Base-by-base conservation (phyloP, 352 stramenopile species). In the Aphanomyces invadans region DNA sequence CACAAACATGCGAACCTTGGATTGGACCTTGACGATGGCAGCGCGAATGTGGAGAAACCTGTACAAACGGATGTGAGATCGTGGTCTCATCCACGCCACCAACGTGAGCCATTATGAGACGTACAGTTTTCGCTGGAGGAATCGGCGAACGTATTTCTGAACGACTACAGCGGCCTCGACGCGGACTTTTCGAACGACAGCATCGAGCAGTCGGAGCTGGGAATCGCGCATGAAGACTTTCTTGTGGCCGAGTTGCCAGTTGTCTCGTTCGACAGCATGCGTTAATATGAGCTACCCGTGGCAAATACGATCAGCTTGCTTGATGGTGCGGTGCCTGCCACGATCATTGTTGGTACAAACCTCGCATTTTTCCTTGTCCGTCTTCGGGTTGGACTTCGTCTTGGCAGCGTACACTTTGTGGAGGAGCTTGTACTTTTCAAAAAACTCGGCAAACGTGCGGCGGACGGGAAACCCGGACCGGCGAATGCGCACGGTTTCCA, bases 401-500 rank as follows among this genome's bases (percentile, higher is more conserved):
- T 88, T 83, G 5, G 78, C 72, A 64, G 83, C 81, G 9, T 78
- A 62, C 1, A 91, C 74, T 23, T 79, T 78, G 28, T 71, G 70
- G 39, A 95, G 67, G 56, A 95, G 89, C 71, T 91, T 78, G 73
- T 96, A 96, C 55, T 89, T 90, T n/a, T 89, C 73, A 49, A 89
- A 69, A 53, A 96, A 96, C 62, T 95, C 86, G 33, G 79, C 76
- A 68, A 95, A 95, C n/a, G 87, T 73, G 7, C 86, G 77, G 32
- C 87, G 87, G 51, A 96, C 86, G 23, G 87, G 87, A 52, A 92
- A 96, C 44, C 87, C 87, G 0, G 84, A 93, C 11, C 87, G 80
- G 72, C 87, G 83, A 72, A 96, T 96, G 42, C 86, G 86, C 54
- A 96, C 87, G 21, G 86, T 96, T 45, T 96, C 87, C 85, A 96